Evolutionary conservation across 1,284 basidiomycete species (phyloP), one percentile per base, ranked within the genome.

Genomic region (Puccinia polysora): DNA sequence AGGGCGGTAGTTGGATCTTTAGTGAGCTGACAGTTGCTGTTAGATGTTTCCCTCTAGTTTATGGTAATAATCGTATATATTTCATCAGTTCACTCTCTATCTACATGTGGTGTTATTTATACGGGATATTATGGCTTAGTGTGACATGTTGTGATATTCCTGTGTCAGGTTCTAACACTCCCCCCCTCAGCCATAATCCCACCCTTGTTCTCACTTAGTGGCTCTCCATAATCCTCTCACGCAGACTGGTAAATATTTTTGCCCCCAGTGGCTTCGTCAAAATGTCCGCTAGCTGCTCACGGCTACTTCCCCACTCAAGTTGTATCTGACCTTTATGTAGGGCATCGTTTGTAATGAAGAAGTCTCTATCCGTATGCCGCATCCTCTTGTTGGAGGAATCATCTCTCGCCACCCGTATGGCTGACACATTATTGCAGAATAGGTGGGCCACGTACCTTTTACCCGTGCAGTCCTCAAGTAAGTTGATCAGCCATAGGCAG

Each of bases 321-420:
- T 32, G 36, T 20, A n/a, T 65, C 36, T 59, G 32, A 15, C 36
- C 40, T 55, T 52, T n/a, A n/a, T n/a, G n/a, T n/a, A n/a, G n/a
- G n/a, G n/a, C n/a, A n/a, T n/a, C n/a, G n/a, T 34, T 50, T 2
- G 50, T 43, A 12, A 52, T 15, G 23, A 43, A 68, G 28, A 68
- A 68, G 7, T 68, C 65, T 28, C 53, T 18, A n/a, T 68, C 65
- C 0, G 30, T 14, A 40, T 68, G 65, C 20, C 53, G 14, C 1
- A 32, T 45, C 12, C 65, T 3, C 23, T 68, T 68, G 25, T 68
- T 68, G 4, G 65, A 55, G 4, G 53, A 68, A n/a, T 58, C 28
- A 49, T 68, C 59, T 38, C 5, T 60, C 8, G 58, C 15, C 5
- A 58, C 25, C 15, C 28, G 5, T 32, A 58, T 32, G 4, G 49